These are phyloP conservation scores for Vigna hirtella DNA, from an alignment of 306 rosid genomes.

Conservation along the genomic window DNA sequence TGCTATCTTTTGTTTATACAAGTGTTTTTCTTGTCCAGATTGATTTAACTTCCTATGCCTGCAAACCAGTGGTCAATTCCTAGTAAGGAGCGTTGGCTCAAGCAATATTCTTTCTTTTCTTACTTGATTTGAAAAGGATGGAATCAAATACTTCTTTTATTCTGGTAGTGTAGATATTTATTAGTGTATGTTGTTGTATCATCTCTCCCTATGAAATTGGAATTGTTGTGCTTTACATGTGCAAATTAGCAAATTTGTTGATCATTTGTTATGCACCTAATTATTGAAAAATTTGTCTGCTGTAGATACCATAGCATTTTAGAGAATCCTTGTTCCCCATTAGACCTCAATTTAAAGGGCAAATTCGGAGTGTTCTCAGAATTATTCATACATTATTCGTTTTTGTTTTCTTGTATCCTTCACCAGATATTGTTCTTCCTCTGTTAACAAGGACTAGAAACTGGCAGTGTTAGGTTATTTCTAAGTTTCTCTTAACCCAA, in stretches of 20 bases:
- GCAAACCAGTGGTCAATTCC: not conserved
- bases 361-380: too few relatives aligned
- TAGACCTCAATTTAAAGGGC: too few relatives aligned
- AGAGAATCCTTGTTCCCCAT: too few relatives aligned
- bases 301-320: too few relatives aligned
- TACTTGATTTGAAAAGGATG: not conserved
- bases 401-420: too few relatives aligned
- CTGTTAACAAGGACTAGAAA: too few relatives aligned
- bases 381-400: too few relatives aligned
- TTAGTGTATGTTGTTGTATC: not conserved
- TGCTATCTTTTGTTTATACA: not conserved
- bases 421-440: too few relatives aligned
- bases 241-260: not conserved
- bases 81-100: not conserved
- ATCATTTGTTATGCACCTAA: too few relatives aligned
- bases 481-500: too few relatives aligned
- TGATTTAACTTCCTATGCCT: slow-evolving; percentile 34
- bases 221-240: not conserved
- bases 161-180: not conserved
- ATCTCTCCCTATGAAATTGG: slow-evolving; percentile 4
- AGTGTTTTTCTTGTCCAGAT: not conserved
- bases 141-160: not conserved
- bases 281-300: too few relatives aligned
- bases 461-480: too few relatives aligned
- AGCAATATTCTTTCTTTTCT: not conserved